These are phyloP conservation scores for Hirschioporus abietinus DNA, from an alignment of 768 basidiomycete genomes.

Conservation along the genomic window DNA sequence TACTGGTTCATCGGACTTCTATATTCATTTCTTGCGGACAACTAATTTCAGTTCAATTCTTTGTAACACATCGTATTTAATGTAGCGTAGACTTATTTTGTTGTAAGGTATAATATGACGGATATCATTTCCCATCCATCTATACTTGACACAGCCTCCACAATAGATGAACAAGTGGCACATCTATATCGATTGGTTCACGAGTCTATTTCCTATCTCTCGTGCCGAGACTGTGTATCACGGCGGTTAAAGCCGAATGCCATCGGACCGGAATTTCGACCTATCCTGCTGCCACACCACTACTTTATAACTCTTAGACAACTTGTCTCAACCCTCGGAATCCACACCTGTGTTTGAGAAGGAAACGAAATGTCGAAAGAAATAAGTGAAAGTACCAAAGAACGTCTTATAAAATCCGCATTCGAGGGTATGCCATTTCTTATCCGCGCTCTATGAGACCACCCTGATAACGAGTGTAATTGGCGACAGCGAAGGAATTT, in stretches of 20 bases:
- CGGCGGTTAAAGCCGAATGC: not conserved
- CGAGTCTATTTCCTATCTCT: no score
- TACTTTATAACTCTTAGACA: not conserved
- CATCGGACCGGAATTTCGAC: not conserved
- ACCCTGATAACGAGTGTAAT: not conserved
- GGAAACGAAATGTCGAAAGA: not conserved
- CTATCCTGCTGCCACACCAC: not conserved
- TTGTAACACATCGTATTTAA: no score
- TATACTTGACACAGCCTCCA: no score
- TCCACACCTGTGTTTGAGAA: not conserved
- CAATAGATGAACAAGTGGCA: no score
- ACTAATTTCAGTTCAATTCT: no score
- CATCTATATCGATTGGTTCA: no score
- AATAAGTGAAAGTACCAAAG: not conserved
- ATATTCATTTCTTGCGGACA: no score
- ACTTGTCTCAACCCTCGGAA: not conserved
- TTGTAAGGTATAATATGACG: no score
- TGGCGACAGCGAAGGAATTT: conserved; percentile 51
- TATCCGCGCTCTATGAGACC: not conserved
- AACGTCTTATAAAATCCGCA: not conserved
- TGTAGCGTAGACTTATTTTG: no score
- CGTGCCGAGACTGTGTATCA: no score
- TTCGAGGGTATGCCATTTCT: not conserved
- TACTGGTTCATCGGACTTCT: no score
- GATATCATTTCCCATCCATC: no score